Conservation (phyloP, 768 basidiomycete genomes). For the Tricholoma terreum region DNA sequence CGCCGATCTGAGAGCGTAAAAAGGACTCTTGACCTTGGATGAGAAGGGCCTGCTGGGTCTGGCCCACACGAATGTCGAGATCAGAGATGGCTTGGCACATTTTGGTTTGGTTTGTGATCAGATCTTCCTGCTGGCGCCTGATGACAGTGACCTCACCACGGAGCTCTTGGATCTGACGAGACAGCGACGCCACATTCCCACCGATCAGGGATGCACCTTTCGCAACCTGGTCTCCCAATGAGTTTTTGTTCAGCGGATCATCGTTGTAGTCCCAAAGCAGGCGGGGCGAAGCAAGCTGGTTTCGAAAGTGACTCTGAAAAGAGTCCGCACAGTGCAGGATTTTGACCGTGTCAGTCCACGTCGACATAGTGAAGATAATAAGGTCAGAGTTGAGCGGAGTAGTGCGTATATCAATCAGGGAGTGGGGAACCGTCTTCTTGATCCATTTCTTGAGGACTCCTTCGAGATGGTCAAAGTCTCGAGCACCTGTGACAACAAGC, state of each 20-base stretch:
- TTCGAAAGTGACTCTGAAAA: not conserved
- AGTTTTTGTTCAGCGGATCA: not conserved
- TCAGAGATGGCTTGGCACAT: not conserved
- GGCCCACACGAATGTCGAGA: not conserved
- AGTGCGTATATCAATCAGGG: not conserved
- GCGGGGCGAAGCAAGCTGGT: not conserved
- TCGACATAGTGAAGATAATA: constrained; percentile 2
- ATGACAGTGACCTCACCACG: not conserved
- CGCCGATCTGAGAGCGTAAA: not conserved
- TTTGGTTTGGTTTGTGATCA: not conserved
- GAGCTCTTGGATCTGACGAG: not conserved
- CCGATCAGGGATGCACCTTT: constrained; percentile 2
- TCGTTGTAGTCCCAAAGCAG: not conserved
- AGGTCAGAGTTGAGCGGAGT: not conserved
- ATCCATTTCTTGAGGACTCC: constrained; percentile 1
- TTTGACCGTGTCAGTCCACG: not conserved
- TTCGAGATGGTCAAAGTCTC: not conserved
- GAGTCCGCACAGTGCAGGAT: not conserved
- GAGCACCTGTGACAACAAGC: not conserved
- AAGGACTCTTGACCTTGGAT: not conserved
- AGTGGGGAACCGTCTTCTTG: not conserved
- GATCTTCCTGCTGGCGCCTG: not conserved
- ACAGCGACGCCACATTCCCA: not conserved
- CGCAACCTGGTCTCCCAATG: constrained; percentile 1
- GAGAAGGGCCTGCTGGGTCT: not conserved